phyloP scores from a whole-genome alignment of 2,329 filamentous ascomycete genomes.

The Aspergillus vadensis region DNA sequence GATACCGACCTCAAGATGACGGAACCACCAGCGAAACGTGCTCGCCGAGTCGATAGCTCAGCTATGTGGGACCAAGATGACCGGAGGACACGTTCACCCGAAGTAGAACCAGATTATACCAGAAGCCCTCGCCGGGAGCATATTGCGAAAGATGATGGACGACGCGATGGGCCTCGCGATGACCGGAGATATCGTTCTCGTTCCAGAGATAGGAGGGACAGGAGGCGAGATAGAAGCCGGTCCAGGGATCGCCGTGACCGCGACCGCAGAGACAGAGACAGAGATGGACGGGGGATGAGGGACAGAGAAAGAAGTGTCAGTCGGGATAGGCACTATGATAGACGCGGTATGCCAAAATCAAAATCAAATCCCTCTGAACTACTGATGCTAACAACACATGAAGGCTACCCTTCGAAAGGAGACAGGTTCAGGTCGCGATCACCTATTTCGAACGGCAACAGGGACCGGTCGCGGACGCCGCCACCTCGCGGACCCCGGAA shows the following conservation, averaged over 20 bases:
- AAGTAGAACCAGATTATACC: slow-evolving; percentile 33
- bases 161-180: slow-evolving; percentile 40
- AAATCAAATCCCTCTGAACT: too few relatives aligned
- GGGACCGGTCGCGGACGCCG: slow-evolving; percentile 39
- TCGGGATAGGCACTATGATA: slow-evolving; percentile 40
- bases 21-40: slow-evolving; percentile 56
- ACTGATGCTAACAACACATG: slow-evolving; percentile 2
- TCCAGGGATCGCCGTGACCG: slow-evolving; percentile 44
- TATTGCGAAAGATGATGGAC: slow-evolving; percentile 38
- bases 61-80: slow-evolving; percentile 61
- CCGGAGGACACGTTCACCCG: slow-evolving; percentile 29
- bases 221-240: slow-evolving; percentile 46
- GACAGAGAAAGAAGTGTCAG: slow-evolving; percentile 44
- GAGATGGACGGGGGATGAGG: slow-evolving; percentile 41
- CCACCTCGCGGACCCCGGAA: slow-evolving; percentile 38
- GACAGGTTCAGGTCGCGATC: slow-evolving; percentile 41
- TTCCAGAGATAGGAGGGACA: slow-evolving; percentile 43
- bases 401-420: slow-evolving; percentile 35
- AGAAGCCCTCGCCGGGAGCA: slow-evolving; percentile 42
- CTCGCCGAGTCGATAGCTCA: slow-evolving; percentile 58
- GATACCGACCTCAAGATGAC: slow-evolving; percentile 45
- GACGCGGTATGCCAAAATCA: slow-evolving; percentile 38
- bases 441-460: slow-evolving; percentile 39
- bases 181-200: slow-evolving; percentile 46
- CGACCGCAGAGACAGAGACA: slow-evolving; percentile 39